Evolutionary conservation across 345 rosid genomes (phyloP).

Genomic region (Aquilaria malaccensis): DNA sequence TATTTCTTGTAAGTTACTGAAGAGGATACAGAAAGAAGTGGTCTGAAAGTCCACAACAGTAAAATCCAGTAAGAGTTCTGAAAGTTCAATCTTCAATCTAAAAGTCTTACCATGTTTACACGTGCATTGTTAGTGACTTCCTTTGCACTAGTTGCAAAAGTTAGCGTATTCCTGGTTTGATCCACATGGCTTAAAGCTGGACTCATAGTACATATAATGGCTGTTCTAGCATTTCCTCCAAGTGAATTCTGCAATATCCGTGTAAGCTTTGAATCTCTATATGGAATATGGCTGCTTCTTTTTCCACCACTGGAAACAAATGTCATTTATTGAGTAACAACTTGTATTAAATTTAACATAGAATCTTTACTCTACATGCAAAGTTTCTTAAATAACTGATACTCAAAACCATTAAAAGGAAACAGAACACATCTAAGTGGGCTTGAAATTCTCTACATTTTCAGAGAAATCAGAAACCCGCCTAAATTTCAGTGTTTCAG

Average conservation of each 20-base stretch:
- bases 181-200: constrained; percentile 92
- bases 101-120: constrained; percentile 69
- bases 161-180: constrained; percentile 81
- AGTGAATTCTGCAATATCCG: constrained; percentile 91
- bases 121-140: constrained; percentile 89
- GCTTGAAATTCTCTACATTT: not conserved
- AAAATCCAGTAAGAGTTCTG: not conserved
- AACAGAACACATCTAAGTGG: not conserved
- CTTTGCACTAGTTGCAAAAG: constrained; percentile 89
- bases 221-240: constrained; percentile 98
- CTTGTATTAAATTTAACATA: not conserved
- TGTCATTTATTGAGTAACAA: constrained; percentile 8
- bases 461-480: too few species aligned
- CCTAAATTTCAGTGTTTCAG: too few species aligned
- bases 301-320: constrained; percentile 65
- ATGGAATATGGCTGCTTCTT: constrained; percentile 67
- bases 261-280: constrained; percentile 95
- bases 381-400: constrained; percentile 1
- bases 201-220: constrained; percentile 91
- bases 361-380: not conserved
- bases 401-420: not conserved
- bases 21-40: too few species aligned
- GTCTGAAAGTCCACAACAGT: too few species aligned
- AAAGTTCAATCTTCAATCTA: not conserved
- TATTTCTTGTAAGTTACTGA: too few species aligned